These are phyloP conservation scores for Arthroderma uncinatum DNA, from an alignment of 2,329 filamentous ascomycete species.

Conservation along the genomic window DNA sequence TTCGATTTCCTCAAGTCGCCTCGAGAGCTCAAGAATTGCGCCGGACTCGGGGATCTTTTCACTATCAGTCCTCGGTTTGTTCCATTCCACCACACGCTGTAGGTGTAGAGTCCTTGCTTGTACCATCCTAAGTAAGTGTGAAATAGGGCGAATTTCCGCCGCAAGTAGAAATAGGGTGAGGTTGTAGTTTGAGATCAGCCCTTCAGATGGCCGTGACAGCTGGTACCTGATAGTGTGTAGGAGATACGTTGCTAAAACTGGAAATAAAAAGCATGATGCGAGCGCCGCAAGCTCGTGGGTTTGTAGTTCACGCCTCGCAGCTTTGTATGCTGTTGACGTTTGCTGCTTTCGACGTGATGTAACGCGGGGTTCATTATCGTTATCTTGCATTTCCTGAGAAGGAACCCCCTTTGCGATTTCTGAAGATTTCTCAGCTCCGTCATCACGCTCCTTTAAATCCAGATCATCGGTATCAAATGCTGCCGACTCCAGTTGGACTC, in stretches of 20 bases:
- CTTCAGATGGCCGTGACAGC: conserved; percentile 71
- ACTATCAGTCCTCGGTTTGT: conserved; percentile 23
- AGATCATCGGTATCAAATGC: conserved; percentile 11
- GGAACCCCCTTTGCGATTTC: conserved; percentile 11
- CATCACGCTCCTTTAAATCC: conserved; percentile 20
- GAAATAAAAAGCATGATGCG: conserved; percentile 65
- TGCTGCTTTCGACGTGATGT: conserved; percentile 12
- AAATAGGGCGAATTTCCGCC: conserved; percentile 71
- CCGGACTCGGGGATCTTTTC: conserved; percentile 16
- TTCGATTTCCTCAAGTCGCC: conserved; percentile 61
- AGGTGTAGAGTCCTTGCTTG: conserved; percentile 69
- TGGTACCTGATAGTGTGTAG: conserved; percentile 71
- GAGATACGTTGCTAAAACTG: conserved; percentile 67
- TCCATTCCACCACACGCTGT: conserved; percentile 53
- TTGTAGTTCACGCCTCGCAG: conserved; percentile 54
- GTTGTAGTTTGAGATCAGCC: conserved; percentile 84
- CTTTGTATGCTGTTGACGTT: conserved; percentile 16
- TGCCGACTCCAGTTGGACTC: conserved; percentile 44
- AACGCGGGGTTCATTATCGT: background rate
- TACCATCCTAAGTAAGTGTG: conserved; percentile 70
- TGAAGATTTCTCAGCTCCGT: conserved; percentile 24
- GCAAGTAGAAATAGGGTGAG: conserved; percentile 80
- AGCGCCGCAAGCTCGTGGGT: conserved; percentile 65
- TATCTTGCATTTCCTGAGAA: background rate
- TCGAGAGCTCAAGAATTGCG: conserved; percentile 46